phyloP scores from a whole-genome alignment of 2,329 filamentous ascomycete genomes.

The Plenodomus biglobosus region DNA sequence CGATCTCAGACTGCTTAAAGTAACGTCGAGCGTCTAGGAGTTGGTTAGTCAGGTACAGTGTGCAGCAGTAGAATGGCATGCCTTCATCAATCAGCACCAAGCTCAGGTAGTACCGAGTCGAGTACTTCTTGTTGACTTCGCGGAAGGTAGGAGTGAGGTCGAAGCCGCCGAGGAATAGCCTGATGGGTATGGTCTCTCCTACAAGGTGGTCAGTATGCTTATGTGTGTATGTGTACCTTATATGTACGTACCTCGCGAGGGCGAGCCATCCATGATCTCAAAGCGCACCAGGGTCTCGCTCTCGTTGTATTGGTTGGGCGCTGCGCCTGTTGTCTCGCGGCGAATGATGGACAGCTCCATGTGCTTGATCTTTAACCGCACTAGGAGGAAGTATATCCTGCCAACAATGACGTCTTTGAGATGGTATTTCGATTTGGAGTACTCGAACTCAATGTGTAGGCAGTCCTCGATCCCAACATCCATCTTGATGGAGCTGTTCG shows the following conservation, averaged over 20 bases:
- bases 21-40: conserved; percentile 86
- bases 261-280: conserved; percentile 99
- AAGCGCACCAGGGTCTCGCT: conserved; percentile 97
- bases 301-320: conserved; percentile 99
- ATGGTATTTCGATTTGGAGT: conserved; percentile 99
- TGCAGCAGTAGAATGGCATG: conserved; percentile 37
- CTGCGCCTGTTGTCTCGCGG: conserved; percentile 91
- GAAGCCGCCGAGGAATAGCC: conserved; percentile 95
- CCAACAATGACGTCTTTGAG: conserved; percentile 99
- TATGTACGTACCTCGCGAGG: conserved; percentile 69
- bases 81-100: conserved; percentile 94
- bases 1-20: conserved; percentile 99
- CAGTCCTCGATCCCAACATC: conserved; percentile 99
- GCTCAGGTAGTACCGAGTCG: conserved; percentile 94
- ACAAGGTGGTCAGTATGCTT: conserved; percentile 23
- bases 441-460: conserved; percentile 98
- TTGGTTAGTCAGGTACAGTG: conserved; percentile 6
- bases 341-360: conserved; percentile 99
- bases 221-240: too few species aligned
- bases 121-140: conserved; percentile 99
- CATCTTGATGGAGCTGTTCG: conserved; percentile 99
- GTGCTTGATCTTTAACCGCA: conserved; percentile 98
- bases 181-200: conserved; percentile 91
- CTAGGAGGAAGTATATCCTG: conserved; percentile 95
- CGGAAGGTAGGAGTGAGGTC: conserved; percentile 97